Conservation (phyloP, 1,284 basidiomycete genomes). For the Golubevia sp. region DNA sequence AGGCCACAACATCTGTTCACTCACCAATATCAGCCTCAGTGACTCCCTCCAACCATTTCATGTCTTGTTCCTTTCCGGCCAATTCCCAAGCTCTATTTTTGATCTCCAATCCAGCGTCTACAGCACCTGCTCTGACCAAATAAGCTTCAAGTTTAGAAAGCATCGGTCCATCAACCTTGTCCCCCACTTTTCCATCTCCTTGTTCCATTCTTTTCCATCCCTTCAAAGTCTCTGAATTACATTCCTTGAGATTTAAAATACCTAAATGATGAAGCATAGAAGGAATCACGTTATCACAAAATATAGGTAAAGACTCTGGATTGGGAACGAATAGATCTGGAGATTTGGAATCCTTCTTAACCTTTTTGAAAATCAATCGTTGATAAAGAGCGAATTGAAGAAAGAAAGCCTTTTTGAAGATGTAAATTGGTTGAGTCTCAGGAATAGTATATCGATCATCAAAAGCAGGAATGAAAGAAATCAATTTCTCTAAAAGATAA, state of each 20-base stretch:
- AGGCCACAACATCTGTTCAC: background rate
- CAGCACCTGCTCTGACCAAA: constrained; percentile 32
- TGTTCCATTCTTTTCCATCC: background rate
- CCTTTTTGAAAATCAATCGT: constrained; percentile 64
- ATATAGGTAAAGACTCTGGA: constrained; percentile 67
- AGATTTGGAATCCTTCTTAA: constrained; percentile 7
- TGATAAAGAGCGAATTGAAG: constrained; percentile 73
- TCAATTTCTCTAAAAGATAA: constrained; percentile 71
- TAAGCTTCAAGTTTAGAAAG: constrained; percentile 40
- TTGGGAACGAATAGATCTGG: constrained; percentile 66
- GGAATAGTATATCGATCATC: constrained; percentile 25
- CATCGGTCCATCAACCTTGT: constrained; percentile 10
- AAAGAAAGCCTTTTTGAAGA: constrained; percentile 87
- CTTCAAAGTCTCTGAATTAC: constrained; percentile 5
- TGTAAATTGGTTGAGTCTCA: constrained; percentile 66
- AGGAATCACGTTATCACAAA: constrained; percentile 84
- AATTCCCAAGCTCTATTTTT: constrained; percentile 23
- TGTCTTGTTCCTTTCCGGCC: constrained; percentile 6
- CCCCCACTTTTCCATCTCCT: background rate
- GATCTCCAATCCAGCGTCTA: constrained; percentile 32
- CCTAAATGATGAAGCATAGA: constrained; percentile 78
- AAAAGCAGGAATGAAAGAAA: constrained; percentile 45
- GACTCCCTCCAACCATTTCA: constrained; percentile 21
- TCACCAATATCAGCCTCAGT: constrained; percentile 43
- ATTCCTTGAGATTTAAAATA: constrained; percentile 70